Evolutionary conservation across 768 basidiomycete genomes (phyloP).

Genomic region (Rhodocollybia butyracea): DNA sequence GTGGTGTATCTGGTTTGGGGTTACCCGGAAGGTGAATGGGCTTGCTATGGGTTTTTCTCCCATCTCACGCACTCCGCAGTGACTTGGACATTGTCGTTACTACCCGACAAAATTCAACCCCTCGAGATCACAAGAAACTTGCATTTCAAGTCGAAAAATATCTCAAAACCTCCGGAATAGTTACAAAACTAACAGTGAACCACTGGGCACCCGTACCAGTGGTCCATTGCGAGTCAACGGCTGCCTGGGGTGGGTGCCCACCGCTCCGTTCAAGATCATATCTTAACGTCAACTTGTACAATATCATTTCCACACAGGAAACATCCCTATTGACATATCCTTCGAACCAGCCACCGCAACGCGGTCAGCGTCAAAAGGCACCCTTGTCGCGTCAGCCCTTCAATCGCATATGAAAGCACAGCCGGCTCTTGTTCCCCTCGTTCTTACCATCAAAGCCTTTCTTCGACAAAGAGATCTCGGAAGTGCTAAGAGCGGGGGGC

Average conservation of each 20-base stretch:
- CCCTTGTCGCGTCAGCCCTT: constrained; percentile 45
- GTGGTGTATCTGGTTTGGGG: constrained; percentile 55
- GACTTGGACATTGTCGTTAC: constrained; percentile 60
- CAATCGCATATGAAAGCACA: constrained; percentile 48
- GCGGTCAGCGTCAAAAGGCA: neutral
- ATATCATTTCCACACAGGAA: constrained; percentile 31
- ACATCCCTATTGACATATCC: constrained; percentile 61
- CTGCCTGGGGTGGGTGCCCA: constrained; percentile 29
- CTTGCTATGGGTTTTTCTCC: neutral
- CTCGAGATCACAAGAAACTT: constrained; percentile 32
- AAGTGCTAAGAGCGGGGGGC: constrained; percentile 57
- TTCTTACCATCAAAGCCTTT: constrained; percentile 62
- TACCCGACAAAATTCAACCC: constrained; percentile 26
- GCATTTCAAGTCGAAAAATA: constrained; percentile 47
- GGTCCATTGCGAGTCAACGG: constrained; percentile 51
- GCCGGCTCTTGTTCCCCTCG: constrained; percentile 57
- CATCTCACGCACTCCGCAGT: constrained; percentile 27
- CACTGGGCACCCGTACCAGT: constrained; percentile 51
- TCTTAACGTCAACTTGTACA: neutral
- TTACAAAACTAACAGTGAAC: constrained; percentile 29
- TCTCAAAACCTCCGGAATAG: constrained; percentile 42
- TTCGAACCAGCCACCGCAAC: constrained; percentile 46
- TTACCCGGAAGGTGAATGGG: constrained; percentile 35
- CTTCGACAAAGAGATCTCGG: constrained; percentile 56
- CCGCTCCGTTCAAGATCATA: neutral